phyloP scores from a whole-genome alignment of 495 filamentous ascomycete genomes.

The Penicillium roqueforti region DNA sequence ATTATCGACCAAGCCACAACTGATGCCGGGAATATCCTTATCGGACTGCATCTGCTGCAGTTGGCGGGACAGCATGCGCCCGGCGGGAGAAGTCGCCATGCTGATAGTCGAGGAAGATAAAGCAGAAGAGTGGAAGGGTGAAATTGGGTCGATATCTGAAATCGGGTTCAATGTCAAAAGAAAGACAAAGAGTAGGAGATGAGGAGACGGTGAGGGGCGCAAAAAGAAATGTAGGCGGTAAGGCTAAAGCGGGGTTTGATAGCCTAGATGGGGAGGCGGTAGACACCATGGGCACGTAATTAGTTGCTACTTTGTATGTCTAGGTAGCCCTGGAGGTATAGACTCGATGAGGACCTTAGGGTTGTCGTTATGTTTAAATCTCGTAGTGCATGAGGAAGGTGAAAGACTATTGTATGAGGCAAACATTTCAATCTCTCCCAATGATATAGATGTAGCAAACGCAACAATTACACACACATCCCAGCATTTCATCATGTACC shows the following conservation, averaged over 20 bases:
- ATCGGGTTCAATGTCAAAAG: neutral
- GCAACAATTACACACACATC: neutral
- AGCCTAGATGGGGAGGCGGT: neutral
- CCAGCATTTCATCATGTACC: neutral
- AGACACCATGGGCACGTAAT: neutral
- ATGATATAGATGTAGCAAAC: neutral
- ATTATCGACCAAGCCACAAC: conserved; percentile 77
- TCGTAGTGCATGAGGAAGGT: neutral
- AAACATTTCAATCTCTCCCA: neutral
- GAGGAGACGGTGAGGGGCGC: conserved; percentile 11
- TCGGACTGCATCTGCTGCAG: conserved; percentile 90
- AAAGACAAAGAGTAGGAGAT: neutral
- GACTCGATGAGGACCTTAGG: neutral
- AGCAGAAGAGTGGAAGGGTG: neutral
- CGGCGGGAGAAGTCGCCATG: conserved; percentile 56
- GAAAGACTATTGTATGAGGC: neutral
- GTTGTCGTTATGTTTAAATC: neutral
- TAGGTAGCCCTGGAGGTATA: neutral
- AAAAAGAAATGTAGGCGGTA: conserved; percentile 24
- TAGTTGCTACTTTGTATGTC: neutral
- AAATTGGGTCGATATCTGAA: neutral
- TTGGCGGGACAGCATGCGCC: conserved; percentile 76
- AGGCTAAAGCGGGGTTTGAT: conserved; percentile 4
- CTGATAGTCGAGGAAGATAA: conserved; percentile 2
- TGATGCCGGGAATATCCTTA: conserved; percentile 90